Evolutionary conservation across 441 rosid genomes (phyloP).

Genomic region (Breynia disticha): DNA sequence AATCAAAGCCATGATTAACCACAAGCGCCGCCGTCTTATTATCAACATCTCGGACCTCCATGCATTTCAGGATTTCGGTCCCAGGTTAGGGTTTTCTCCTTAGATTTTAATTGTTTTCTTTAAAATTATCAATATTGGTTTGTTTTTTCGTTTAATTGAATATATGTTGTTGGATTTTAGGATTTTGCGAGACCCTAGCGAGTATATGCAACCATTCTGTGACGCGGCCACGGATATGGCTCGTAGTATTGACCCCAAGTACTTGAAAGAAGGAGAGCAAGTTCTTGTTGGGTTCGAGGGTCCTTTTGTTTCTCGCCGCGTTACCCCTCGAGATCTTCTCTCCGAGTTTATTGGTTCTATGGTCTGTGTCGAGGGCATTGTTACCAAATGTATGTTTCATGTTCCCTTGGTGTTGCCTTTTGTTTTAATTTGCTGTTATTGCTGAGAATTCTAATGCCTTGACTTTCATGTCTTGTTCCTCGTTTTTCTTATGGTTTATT

Average conservation of each 20-base stretch:
- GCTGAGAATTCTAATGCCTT: background rate
- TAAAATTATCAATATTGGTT: too few species aligned
- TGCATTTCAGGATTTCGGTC: constrained; percentile 51
- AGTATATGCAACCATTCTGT: constrained; percentile 83
- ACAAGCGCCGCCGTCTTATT: constrained; percentile 85
- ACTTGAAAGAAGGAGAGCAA: constrained; percentile 77
- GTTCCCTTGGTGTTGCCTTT: too few species aligned
- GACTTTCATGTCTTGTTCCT: background rate
- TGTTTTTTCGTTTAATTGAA: too few species aligned
- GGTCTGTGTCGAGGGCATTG: constrained; percentile 93
- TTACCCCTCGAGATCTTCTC: constrained; percentile 92
- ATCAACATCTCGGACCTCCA: constrained; percentile 87
- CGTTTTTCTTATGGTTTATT: background rate
- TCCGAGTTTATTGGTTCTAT: constrained; percentile 90
- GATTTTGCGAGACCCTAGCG: constrained; percentile 68
- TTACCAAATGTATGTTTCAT: constrained; percentile 70
- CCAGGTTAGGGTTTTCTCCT: constrained; percentile 29
- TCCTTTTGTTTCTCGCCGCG: constrained; percentile 87
- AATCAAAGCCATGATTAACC: constrained; percentile 70
- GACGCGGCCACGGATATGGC: constrained; percentile 87
- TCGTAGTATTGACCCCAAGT: constrained; percentile 58
- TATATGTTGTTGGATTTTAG: constrained; percentile 24
- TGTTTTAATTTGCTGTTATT: background rate
- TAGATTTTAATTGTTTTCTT: background rate
- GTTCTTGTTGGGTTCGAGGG: constrained; percentile 92